phyloP scores from a whole-genome alignment of 257 asterid species.

The Nicotiana paniculata region DNA sequence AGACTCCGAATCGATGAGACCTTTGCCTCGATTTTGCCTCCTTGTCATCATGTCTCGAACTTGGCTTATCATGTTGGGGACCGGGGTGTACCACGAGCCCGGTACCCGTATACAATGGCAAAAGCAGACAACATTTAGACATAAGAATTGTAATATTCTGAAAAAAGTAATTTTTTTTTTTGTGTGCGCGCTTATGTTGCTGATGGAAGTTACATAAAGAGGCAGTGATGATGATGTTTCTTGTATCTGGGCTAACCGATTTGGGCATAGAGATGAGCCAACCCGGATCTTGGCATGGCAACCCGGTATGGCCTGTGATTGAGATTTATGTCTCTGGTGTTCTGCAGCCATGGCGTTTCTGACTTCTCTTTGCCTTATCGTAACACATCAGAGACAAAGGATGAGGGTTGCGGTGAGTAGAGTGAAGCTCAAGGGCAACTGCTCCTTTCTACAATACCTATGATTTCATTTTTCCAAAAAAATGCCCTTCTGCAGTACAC shows the following conservation, averaged over 20 bases:
- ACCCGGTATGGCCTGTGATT: background rate
- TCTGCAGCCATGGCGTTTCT: constrained; percentile 42
- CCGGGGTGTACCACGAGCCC: no score
- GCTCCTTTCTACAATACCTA: background rate
- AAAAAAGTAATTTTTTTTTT: no score
- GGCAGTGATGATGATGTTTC: constrained; percentile 6
- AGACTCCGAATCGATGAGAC: no score
- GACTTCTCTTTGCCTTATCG: no score
- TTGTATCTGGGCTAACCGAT: background rate
- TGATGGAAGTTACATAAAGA: background rate
- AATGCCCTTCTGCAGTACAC: background rate
- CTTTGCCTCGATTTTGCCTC: no score
- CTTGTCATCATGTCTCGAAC: no score
- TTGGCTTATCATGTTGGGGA: no score
- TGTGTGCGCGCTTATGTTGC: no score
- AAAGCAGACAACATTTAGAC: no score
- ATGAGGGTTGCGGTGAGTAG: background rate
- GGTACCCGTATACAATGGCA: no score
- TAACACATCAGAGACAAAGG: no score
- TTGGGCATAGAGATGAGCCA: background rate
- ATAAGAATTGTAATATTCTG: no score
- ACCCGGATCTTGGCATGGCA: constrained; percentile 24
- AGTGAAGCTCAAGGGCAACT: background rate
- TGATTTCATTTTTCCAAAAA: background rate
- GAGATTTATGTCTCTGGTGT: background rate